These are phyloP conservation scores for Jasminum sambac DNA, from an alignment of 257 asterid species.

Conservation along the genomic window DNA sequence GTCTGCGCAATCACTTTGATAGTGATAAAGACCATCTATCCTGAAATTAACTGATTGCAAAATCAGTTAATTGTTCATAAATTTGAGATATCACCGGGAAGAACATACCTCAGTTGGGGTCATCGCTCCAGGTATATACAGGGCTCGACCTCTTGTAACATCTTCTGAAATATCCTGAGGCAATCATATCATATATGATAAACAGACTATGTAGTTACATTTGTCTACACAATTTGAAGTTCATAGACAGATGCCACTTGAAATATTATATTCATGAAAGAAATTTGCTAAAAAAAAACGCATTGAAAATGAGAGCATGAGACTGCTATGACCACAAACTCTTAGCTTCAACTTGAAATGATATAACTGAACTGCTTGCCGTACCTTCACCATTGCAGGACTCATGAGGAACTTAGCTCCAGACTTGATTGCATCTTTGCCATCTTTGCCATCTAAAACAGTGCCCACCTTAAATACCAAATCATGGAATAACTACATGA, in stretches of 20 bases:
- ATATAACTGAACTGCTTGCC: not conserved
- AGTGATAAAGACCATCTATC: not conserved
- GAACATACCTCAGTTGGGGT: conserved; percentile 78
- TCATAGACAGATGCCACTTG: not conserved
- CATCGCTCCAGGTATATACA: conserved; percentile 86
- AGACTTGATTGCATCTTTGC: conserved; percentile 45
- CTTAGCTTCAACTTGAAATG: not conserved
- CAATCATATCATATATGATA: conserved; percentile 23
- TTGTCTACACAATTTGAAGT: not conserved
- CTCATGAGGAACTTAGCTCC: conserved; percentile 92
- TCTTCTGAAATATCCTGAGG: conserved; percentile 63
- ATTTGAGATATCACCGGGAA: not conserved
- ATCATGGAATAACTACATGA: not conserved
- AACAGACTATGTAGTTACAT: conserved; percentile 13
- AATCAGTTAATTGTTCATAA: not conserved
- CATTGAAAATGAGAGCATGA: not conserved
- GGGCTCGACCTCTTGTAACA: conserved; percentile 48
- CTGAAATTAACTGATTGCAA: not conserved
- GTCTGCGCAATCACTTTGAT: not conserved
- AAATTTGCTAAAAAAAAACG: not conserved
- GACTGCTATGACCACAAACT: not conserved
- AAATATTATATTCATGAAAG: not conserved
- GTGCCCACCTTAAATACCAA: conserved; percentile 68
- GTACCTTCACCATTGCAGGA: conserved; percentile 78
- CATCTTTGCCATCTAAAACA: conserved; percentile 52